Evolutionary conservation across 805 yeast species (phyloP).

Genomic region (Sungouiozyma ichnusensis): DNA sequence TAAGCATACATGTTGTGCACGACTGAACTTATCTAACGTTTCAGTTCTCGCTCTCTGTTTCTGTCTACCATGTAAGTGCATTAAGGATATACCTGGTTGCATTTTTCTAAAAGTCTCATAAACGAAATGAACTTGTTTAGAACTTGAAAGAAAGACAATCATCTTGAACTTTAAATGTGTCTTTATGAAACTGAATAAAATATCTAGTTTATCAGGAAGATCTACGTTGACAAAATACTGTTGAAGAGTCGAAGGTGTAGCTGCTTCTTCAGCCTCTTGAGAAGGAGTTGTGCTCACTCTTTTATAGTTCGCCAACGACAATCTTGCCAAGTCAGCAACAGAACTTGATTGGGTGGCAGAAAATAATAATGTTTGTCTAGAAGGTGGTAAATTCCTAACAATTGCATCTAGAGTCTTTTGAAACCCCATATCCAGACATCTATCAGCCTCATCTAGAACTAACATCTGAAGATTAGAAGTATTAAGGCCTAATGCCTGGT

Average conservation of each 20-base stretch:
- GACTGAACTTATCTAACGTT: constrained; percentile 65
- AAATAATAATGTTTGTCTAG: constrained; percentile 73
- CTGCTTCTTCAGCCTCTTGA: constrained; percentile 42
- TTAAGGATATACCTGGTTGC: constrained; percentile 84
- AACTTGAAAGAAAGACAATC: constrained; percentile 74
- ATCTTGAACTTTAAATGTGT: constrained; percentile 73
- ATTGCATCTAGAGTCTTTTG: constrained; percentile 73
- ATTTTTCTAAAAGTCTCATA: constrained; percentile 78
- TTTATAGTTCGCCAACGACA: constrained; percentile 38
- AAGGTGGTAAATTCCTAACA: constrained; percentile 62
- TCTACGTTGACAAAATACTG: constrained; percentile 70
- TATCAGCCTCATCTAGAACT: constrained; percentile 85
- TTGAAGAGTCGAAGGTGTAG: constrained; percentile 76
- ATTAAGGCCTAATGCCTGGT: constrained; percentile 76
- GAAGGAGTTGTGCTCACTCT: constrained; percentile 37
- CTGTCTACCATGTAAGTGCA: constrained; percentile 82
- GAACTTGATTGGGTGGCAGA: constrained; percentile 87
- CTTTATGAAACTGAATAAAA: constrained; percentile 75
- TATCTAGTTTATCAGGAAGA: constrained; percentile 73
- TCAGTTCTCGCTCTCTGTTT: constrained; percentile 85
- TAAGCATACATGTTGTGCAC: constrained; percentile 69
- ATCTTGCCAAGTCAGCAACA: constrained; percentile 70
- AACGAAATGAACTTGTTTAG: constrained; percentile 83
- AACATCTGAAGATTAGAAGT: constrained; percentile 63
- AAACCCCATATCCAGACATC: constrained; percentile 91